Conservation (phyloP, 306 rosid genomes). For the Oemleria cerasiformis region DNA sequence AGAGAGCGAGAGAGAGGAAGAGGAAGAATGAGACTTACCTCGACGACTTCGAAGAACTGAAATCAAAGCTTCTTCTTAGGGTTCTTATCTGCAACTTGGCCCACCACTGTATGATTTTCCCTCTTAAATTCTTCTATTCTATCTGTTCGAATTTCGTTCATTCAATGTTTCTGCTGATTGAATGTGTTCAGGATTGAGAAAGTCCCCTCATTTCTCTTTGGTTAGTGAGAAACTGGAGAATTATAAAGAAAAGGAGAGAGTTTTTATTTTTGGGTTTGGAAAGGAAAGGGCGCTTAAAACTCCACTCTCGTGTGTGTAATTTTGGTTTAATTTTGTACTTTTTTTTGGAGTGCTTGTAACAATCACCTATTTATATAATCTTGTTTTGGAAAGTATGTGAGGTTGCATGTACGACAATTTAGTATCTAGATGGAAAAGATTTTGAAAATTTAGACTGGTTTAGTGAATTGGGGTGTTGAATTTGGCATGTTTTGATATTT, state of each 20-base stretch:
- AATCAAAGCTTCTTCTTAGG: constrained; percentile 26
- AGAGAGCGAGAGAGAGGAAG: constrained; percentile 24
- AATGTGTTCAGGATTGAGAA: not conserved
- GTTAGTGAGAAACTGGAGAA: not conserved
- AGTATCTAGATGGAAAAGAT: not conserved
- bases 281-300: constrained; percentile 9
- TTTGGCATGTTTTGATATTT: not conserved
- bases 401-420: not conserved
- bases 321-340: not conserved
- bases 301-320: not conserved
- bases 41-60: constrained; percentile 39
- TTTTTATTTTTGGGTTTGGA: constrained; percentile 23
- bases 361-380: too few relatives aligned
- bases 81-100: constrained; percentile 6
- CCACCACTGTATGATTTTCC: constrained; percentile 33
- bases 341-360: too few relatives aligned
- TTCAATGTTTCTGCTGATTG: constrained; percentile 1
- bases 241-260: not conserved
- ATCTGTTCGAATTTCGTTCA: constrained; percentile 13
- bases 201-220: constrained; percentile 7
- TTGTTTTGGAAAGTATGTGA: not conserved
- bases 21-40: constrained; percentile 36
- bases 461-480: not conserved
- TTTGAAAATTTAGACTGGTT: not conserved
- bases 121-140: constrained; percentile 5